These are phyloP conservation scores for Oxytropis ochrocephala DNA, from an alignment of 306 rosid genomes.

Conservation along the genomic window DNA sequence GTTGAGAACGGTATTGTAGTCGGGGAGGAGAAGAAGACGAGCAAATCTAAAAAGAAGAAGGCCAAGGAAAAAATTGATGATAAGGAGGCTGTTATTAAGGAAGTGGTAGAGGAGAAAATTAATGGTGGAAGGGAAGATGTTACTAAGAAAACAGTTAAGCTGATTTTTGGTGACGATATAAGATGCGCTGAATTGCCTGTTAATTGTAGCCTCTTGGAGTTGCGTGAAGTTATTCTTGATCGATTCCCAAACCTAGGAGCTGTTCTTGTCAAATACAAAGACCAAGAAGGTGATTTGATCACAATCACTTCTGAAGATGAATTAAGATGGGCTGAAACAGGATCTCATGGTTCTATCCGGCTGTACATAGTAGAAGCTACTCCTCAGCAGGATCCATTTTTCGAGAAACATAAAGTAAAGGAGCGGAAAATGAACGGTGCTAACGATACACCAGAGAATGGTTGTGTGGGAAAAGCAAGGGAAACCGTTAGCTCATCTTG, in stretches of 20 bases:
- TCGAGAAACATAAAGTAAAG: constrained; percentile 32
- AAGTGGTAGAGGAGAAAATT: constrained; percentile 57
- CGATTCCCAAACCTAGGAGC: constrained; percentile 59
- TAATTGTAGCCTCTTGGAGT: constrained; percentile 58
- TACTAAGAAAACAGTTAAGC: constrained; percentile 53
- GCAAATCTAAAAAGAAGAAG: constrained; percentile 28
- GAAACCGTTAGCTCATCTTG: constrained; percentile 45
- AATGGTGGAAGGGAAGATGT: constrained; percentile 31
- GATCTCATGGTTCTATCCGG: constrained; percentile 50
- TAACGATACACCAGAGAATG: constrained; percentile 28
- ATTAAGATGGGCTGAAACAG: constrained; percentile 68
- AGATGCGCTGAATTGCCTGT: constrained; percentile 61
- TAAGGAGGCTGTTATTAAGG: constrained; percentile 58
- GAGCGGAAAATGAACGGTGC: constrained; percentile 5
- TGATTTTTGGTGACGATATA: constrained; percentile 79
- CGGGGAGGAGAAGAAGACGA: constrained; percentile 10
- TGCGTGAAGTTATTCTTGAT: constrained; percentile 50
- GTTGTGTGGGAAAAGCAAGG: constrained; percentile 28
- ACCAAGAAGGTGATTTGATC: constrained; percentile 78
- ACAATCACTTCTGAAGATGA: constrained; percentile 77
- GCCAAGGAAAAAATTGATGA: constrained; percentile 36
- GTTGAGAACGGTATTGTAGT: constrained; percentile 1
- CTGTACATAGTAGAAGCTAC: constrained; percentile 52
- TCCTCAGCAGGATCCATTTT: constrained; percentile 62
- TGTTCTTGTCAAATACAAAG: constrained; percentile 72